Base-by-base conservation (phyloP, 2,329 filamentous ascomycete genomes). In the Pseudonectria foliicola region DNA sequence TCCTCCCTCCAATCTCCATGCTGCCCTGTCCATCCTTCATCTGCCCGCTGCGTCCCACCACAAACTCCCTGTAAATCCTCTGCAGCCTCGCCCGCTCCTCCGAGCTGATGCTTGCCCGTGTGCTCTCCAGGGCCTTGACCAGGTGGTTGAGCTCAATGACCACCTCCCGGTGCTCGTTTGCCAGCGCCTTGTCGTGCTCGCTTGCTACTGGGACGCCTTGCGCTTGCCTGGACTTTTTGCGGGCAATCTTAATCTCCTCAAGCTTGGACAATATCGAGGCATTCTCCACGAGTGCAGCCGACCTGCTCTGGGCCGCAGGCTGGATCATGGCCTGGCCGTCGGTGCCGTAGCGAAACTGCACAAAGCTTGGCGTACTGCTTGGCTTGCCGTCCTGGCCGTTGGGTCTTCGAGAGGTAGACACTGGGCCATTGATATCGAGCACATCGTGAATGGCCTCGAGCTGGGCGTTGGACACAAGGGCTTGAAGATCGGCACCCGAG, bases 381-480 rank as follows among this genome's bases (percentile, higher is more conserved):
- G 50, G 33, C 33, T 50, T 46, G 37, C 45, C 46, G 37, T 43
- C 33, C 38, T 61, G 54, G 44, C 61, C 57, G 43, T 54, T 59
- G n/a, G 58, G 54, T 10, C 55, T 55, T 29, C 55, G 59, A 24
- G 43, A 51, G 13, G 50, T 53, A 16, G 48, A 47, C 51, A 28
- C 77, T 68, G 50, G 46, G 5, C 44, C 81, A 77, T 35, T 78
- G 4, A 56, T 51, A 29, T 62, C 82, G 1, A 98, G 74, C 3
- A 93, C 80, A 48, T 95, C 89, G 56, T 98, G 92, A 45, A 98
- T 95, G 18, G 92, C 92, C 64, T 96, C 90, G 6, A 98, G 73
- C 57, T 98, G 92, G 0, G 92, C 89, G 48, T 98, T 98, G 52
- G 94, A 95, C 28, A 96, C 80, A 6, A 98, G 74, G 0, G 90